phyloP scores from a whole-genome alignment of 345 rosid genomes.

The Streptanthus diversifolius region DNA sequence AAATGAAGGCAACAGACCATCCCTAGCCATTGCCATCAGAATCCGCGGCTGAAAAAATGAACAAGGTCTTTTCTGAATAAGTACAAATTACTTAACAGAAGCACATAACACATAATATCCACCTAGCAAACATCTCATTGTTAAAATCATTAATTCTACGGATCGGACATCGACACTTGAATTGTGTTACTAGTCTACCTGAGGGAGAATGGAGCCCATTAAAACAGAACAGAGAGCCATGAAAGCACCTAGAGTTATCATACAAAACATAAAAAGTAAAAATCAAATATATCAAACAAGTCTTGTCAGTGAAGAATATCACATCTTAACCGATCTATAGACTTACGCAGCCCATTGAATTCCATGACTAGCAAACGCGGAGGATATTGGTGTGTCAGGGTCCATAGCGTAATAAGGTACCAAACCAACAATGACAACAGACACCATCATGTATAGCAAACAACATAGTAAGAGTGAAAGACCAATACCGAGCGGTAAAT shows the following conservation, averaged over 20 bases:
- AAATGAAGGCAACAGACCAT: slow-evolving; percentile 81
- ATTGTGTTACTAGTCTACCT: slow-evolving; percentile 45
- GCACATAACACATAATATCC: too few species aligned
- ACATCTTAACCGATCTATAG: neutral
- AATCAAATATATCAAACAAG: neutral
- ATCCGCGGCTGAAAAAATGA: slow-evolving; percentile 62
- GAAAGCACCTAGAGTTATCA: slow-evolving; percentile 77
- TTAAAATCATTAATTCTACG: neutral
- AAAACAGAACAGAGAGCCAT: slow-evolving; percentile 88
- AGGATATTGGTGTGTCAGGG: slow-evolving; percentile 99
- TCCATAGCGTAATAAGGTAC: slow-evolving; percentile 94
- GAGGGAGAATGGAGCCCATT: slow-evolving; percentile 95
- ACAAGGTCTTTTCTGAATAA: neutral
- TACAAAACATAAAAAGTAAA: slow-evolving; percentile 26
- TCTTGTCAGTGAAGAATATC: neutral
- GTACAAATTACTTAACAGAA: too few species aligned
- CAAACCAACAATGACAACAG: slow-evolving; percentile 82
- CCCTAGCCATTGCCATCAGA: slow-evolving; percentile 95
- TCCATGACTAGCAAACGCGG: slow-evolving; percentile 83
- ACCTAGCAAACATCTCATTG: neutral
- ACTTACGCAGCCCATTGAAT: slow-evolving; percentile 98
- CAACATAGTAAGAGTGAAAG: slow-evolving; percentile 76
- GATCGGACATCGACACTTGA: neutral
- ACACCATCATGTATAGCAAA: slow-evolving; percentile 85
- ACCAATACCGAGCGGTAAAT: slow-evolving; percentile 92